phyloP scores from a whole-genome alignment of 2,329 filamentous ascomycete species.

The Fusarium beomiforme region DNA sequence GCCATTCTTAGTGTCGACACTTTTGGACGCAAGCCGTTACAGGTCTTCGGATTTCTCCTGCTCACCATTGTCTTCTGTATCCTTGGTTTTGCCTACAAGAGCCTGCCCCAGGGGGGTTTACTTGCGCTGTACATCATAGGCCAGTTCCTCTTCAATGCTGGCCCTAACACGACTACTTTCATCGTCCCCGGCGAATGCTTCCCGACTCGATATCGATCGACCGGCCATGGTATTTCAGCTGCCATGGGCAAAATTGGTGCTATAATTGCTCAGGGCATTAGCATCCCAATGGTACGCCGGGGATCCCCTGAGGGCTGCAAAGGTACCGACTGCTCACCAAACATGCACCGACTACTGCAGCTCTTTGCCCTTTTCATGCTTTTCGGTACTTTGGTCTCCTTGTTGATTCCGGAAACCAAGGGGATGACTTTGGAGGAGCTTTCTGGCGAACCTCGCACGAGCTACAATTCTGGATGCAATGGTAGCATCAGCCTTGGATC shows the following conservation, averaged over 20 bases:
- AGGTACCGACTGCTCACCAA: constrained; percentile 61
- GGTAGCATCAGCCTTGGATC: constrained; percentile 56
- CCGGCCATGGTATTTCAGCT: constrained; percentile 72
- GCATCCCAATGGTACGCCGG: constrained; percentile 68
- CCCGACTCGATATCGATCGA: constrained; percentile 70
- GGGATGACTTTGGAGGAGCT: constrained; percentile 77
- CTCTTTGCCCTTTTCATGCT: constrained; percentile 87
- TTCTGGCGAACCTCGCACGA: constrained; percentile 72
- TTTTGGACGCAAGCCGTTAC: constrained; percentile 80
- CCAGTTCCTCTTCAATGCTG: constrained; percentile 75
- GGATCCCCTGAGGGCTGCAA: constrained; percentile 62
- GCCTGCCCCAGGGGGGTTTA: constrained; percentile 58
- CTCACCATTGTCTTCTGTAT: constrained; percentile 70
- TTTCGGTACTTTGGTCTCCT: constrained; percentile 71
- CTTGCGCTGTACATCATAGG: constrained; percentile 71
- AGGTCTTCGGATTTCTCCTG: constrained; percentile 69
- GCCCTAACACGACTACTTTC: constrained; percentile 73
- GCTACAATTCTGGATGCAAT: constrained; percentile 62
- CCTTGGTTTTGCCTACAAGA: constrained; percentile 68
- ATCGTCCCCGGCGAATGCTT: constrained; percentile 73
- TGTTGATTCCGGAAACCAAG: constrained; percentile 83
- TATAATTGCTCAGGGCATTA: constrained; percentile 73
- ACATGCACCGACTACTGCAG: constrained; percentile 78
- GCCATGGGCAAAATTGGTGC: constrained; percentile 75
- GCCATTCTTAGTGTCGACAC: constrained; percentile 79